phyloP scores from a whole-genome alignment of 208 protist species.

The Tritrichomonas foetus region DNA sequence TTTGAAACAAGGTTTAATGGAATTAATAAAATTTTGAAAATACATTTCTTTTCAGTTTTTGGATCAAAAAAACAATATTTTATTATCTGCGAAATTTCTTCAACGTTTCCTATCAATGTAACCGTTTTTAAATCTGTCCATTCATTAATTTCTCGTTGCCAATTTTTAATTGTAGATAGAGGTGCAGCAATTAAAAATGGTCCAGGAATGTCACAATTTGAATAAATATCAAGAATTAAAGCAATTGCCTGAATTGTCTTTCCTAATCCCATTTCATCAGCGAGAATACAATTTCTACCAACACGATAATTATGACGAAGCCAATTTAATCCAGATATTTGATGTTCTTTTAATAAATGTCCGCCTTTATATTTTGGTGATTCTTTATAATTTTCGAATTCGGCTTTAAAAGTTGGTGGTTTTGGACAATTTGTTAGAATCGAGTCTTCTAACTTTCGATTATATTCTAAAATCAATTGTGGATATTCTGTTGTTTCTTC shows the following conservation, averaged over 20 bases:
- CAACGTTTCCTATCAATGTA: not conserved
- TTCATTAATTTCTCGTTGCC: constrained; percentile 46
- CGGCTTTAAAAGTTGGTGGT: not conserved
- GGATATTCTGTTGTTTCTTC: constrained; percentile 54
- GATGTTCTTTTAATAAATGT: constrained; percentile 68
- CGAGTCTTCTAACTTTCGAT: not conserved
- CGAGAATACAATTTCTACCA: constrained; percentile 93
- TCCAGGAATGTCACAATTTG: not conserved
- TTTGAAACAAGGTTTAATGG: no score
- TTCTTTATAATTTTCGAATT: not conserved
- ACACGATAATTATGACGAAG: constrained; percentile 83
- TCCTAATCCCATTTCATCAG: constrained; percentile 97
- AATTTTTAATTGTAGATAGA: constrained; percentile 58
- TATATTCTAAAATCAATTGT: not conserved
- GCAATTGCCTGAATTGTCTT: constrained; percentile 53
- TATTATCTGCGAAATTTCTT: no score
- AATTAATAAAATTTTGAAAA: no score
- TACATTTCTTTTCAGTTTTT: no score
- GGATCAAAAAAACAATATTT: no score
- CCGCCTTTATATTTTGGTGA: not conserved
- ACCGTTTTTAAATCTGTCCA: constrained; percentile 46
- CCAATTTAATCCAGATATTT: constrained; percentile 96
- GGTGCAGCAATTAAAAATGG: constrained; percentile 57
- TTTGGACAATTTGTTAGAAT: not conserved
- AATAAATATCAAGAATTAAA: not conserved